These are phyloP conservation scores for Sugiyamaella boreocaroliniensis DNA, from an alignment of 805 yeast genomes.

Conservation along the genomic window DNA sequence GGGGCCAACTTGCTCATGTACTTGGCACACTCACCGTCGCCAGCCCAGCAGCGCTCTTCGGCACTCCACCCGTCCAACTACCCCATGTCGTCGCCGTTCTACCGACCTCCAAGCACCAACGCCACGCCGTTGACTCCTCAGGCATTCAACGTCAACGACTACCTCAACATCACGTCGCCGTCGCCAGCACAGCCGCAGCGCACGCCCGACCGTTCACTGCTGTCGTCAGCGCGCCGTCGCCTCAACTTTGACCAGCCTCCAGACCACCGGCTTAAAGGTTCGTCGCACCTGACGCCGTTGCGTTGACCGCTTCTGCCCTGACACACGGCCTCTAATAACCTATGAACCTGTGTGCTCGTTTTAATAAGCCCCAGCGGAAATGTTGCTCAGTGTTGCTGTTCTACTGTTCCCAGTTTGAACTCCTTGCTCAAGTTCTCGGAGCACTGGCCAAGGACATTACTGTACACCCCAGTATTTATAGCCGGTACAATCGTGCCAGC, in stretches of 20 bases:
- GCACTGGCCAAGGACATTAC: not conserved
- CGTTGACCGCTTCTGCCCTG: not conserved
- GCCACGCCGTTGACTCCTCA: constrained; percentile 32
- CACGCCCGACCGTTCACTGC: constrained; percentile 13
- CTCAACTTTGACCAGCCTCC: constrained; percentile 23
- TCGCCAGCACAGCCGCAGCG: constrained; percentile 25
- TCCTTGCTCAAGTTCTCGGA: too few species aligned
- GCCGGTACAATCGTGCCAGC: too few species aligned
- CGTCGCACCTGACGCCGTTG: not conserved
- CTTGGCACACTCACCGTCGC: constrained; percentile 78
- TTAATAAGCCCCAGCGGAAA: too few species aligned
- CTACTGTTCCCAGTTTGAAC: too few species aligned
- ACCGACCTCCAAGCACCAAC: constrained; percentile 10
- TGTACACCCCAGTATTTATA: not conserved
- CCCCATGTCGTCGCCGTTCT: constrained; percentile 15
- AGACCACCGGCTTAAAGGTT: not conserved
- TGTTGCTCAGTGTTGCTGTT: too few species aligned
- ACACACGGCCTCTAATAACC: too few species aligned
- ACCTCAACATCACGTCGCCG: constrained; percentile 72
- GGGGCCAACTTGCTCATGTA: constrained; percentile 80
- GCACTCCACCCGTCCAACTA: constrained; percentile 5
- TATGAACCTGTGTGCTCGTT: too few species aligned
- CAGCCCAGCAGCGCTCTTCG: constrained; percentile 33
- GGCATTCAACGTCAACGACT: constrained; percentile 71
- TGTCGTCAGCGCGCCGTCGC: constrained; percentile 15